These are phyloP conservation scores for Penicillium crystallinum DNA, from an alignment of 495 filamentous ascomycete species.

Conservation along the genomic window DNA sequence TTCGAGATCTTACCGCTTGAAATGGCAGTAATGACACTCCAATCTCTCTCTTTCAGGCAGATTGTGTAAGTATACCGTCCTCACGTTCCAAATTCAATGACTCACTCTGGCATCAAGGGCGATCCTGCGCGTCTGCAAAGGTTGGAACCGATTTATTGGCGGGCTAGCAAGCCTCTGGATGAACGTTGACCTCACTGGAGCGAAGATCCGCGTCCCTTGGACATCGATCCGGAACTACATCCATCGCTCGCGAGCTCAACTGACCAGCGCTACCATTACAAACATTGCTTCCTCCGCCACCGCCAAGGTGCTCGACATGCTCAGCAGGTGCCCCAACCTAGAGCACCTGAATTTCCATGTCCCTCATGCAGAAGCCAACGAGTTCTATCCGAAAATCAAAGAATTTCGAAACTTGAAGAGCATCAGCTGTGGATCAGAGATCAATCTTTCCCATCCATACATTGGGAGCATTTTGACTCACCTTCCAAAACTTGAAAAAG, in stretches of 20 bases:
- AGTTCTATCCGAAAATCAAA: constrained; percentile 29
- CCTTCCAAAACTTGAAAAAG: constrained; percentile 38
- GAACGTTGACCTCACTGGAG: constrained; percentile 45
- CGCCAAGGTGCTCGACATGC: constrained; percentile 25
- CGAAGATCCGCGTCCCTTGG: constrained; percentile 34
- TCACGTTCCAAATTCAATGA: neutral
- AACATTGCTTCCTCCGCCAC: constrained; percentile 25
- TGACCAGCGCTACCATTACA: constrained; percentile 36
- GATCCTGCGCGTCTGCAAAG: constrained; percentile 48
- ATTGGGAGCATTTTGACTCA: constrained; percentile 32
- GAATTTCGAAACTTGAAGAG: constrained; percentile 35
- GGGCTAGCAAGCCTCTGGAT: constrained; percentile 45
- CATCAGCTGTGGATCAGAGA: constrained; percentile 35
- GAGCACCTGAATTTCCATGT: constrained; percentile 32
- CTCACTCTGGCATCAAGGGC: constrained; percentile 22
- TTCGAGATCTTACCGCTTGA: constrained; percentile 46
- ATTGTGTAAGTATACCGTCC: constrained; percentile 37
- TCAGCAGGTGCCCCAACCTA: constrained; percentile 36
- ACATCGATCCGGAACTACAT: constrained; percentile 42
- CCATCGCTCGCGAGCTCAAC: constrained; percentile 32
- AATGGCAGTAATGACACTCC: constrained; percentile 40
- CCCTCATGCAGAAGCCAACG: constrained; percentile 11
- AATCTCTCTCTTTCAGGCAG: constrained; percentile 43
- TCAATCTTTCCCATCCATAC: constrained; percentile 26
- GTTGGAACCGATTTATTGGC: constrained; percentile 45